Base-by-base conservation (phyloP, 2,329 filamentous ascomycete genomes). In the Teratosphaeria pseudoeucalypti region DNA sequence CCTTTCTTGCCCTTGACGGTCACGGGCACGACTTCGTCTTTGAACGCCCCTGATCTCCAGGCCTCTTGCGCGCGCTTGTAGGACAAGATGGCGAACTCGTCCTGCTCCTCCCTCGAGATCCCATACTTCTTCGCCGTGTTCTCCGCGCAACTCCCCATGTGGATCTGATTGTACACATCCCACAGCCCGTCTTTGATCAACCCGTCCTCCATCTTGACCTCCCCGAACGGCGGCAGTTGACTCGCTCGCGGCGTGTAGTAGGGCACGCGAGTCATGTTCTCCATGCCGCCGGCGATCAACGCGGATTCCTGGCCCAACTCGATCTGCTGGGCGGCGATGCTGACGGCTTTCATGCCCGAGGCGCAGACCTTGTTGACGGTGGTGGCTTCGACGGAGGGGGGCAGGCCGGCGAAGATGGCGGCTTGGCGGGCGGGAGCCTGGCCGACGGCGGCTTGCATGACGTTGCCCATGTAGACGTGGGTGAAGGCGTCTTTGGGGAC, bases 281-380 rank as follows among this genome's bases (percentile, higher is more conserved):
- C 94, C 89, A 99, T 96, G 58, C 94, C 94, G 63, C 94, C 94
- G 1, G 94, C 94, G 7, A 97, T 81, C 73, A 95, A 89, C 0
- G 89, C 92, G 69, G 95, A 89, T 16, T 90, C 84, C 10, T 95
- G 81, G 5, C 94, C 92, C 11, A 99, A 83, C 75, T 96, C 90
- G 67, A 97, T 96, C 71, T 95, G 94, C 71, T 96, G 90, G 1
- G 92, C 92, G 1, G 92, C 94, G 53, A 97, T 82, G 26, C 83
- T 85, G 4, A 97, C 91, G 1, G 94, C 89, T 75, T 99, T 99
- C 65, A 99, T 80, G 5, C 94, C 94, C 0, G 92, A 96, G 3
- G 94, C 88, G 78, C 94, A 99, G 61, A 99, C 94, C 77, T 99
- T 99, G 81, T 99, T 99, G 75, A 99, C 87, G 16, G 94, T 97